Conservation (phyloP, 208 protist genomes). For the Leishmania mexicana region DNA sequence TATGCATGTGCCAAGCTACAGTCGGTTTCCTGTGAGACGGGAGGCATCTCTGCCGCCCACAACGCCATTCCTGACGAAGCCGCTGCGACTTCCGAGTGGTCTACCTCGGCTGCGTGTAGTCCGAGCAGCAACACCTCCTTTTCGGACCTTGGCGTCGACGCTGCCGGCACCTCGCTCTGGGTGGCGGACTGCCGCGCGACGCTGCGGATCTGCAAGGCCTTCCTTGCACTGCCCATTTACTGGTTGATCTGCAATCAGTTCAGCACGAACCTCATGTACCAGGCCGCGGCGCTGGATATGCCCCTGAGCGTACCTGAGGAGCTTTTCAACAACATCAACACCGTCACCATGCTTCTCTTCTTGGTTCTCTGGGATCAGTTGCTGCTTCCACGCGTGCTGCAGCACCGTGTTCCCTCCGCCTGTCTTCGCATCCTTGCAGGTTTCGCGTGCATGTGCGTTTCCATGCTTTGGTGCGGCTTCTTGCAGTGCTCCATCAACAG, state of each 20-base stretch:
- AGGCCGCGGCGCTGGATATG: slow-evolving; percentile 42
- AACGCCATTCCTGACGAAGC: not conserved
- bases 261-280: slow-evolving; percentile 72
- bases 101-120: not conserved
- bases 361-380: slow-evolving; percentile 45
- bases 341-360: slow-evolving; percentile 54
- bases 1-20: slow-evolving; percentile 13
- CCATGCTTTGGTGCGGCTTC: slow-evolving; percentile 62
- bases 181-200: slow-evolving; percentile 46
- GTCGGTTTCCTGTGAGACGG: not conserved
- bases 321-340: slow-evolving; percentile 79
- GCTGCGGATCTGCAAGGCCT: slow-evolving; percentile 44
- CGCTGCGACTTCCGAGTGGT: not conserved
- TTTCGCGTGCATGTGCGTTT: slow-evolving; percentile 48
- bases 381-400: slow-evolving; percentile 41
- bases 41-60: not conserved
- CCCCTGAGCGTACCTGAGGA: slow-evolving; percentile 48
- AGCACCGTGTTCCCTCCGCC: slow-evolving; percentile 20
- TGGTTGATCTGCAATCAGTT: slow-evolving; percentile 76
- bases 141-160: not conserved
- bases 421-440: slow-evolving; percentile 37
- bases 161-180: slow-evolving; percentile 4
- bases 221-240: slow-evolving; percentile 68
- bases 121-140: not conserved
- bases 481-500: slow-evolving; percentile 43